Conservation (phyloP, 768 basidiomycete genomes). For the Sistotremastrum niveocremeum region DNA sequence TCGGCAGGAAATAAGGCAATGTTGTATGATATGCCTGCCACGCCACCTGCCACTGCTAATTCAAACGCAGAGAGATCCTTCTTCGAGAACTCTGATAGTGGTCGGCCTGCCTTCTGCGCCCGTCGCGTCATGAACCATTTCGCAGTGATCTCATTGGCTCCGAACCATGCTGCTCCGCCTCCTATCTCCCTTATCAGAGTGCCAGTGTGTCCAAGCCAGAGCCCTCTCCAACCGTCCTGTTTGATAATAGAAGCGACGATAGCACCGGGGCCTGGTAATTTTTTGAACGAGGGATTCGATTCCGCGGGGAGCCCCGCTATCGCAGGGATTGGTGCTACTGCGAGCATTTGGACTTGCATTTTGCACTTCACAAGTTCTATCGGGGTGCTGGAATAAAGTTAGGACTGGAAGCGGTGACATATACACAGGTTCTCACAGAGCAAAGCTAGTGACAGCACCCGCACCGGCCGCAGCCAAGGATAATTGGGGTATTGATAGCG, state of each 20-base stretch:
- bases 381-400: constrained; percentile 47
- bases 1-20: constrained; percentile 91
- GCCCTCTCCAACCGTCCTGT: constrained; percentile 58
- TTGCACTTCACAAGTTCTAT: constrained; percentile 94
- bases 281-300: constrained; percentile 14
- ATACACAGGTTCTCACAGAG: constrained; percentile 45
- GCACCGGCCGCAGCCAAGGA: constrained; percentile 78
- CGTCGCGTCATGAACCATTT: constrained; percentile 43
- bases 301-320: constrained; percentile 9
- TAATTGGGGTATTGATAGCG: constrained; percentile 54
- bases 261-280: constrained; percentile 60
- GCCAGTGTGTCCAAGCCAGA: constrained; percentile 96
- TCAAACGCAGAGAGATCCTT: constrained; percentile 59
- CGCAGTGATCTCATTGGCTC: constrained; percentile 69
- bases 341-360: constrained; percentile 93
- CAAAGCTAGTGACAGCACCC: constrained; percentile 73
- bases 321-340: constrained; percentile 13
- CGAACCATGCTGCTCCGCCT: constrained; percentile 85
- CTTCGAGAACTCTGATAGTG: constrained; percentile 15
- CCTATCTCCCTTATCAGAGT: constrained; percentile 90
- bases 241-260: constrained; percentile 53
- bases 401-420: background rate
- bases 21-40: constrained; percentile 76
- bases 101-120: constrained; percentile 21
- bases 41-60: constrained; percentile 74